These are phyloP conservation scores for Kodamaea kaohsiungensis DNA, from an alignment of 805 yeast genomes.

Conservation along the genomic window DNA sequence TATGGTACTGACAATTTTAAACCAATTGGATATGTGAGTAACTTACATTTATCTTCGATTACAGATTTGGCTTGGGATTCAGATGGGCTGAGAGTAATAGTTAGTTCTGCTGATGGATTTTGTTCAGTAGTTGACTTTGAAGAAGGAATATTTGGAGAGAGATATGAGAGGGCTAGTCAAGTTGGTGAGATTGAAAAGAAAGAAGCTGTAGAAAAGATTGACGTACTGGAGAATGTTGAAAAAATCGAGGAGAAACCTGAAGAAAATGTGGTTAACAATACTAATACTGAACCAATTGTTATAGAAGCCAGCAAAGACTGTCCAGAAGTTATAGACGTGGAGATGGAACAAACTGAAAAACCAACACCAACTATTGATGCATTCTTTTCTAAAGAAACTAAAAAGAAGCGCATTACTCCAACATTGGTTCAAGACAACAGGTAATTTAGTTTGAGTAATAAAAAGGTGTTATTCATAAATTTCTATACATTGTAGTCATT, in stretches of 20 bases:
- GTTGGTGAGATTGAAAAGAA: too few relatives aligned
- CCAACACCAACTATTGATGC: constrained; percentile 10
- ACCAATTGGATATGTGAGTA: constrained; percentile 75
- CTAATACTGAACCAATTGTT: constrained; percentile 1
- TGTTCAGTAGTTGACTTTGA: constrained; percentile 68
- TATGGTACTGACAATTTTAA: constrained; percentile 73
- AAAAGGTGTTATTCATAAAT: not conserved
- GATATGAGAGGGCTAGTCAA: not conserved
- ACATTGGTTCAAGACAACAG: constrained; percentile 13
- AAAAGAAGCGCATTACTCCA: constrained; percentile 23
- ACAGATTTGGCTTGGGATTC: constrained; percentile 86
- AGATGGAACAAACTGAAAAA: not conserved
- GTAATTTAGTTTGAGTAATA: not conserved
- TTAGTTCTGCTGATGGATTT: constrained; percentile 91
- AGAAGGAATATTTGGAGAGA: constrained; percentile 55
- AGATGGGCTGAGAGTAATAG: constrained; percentile 69
- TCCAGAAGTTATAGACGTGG: not conserved
- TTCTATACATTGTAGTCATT: not conserved
- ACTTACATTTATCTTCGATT: constrained; percentile 83
- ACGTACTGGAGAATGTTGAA: constrained; percentile 17
- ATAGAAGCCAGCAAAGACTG: not conserved
- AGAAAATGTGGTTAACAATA: not conserved
- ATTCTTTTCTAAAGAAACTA: constrained; percentile 12
- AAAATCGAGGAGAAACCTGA: not conserved
- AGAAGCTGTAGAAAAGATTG: not conserved